These are phyloP conservation scores for Epichloe gansuensis DNA, from an alignment of 2,329 filamentous ascomycete species.

Conservation along the genomic window DNA sequence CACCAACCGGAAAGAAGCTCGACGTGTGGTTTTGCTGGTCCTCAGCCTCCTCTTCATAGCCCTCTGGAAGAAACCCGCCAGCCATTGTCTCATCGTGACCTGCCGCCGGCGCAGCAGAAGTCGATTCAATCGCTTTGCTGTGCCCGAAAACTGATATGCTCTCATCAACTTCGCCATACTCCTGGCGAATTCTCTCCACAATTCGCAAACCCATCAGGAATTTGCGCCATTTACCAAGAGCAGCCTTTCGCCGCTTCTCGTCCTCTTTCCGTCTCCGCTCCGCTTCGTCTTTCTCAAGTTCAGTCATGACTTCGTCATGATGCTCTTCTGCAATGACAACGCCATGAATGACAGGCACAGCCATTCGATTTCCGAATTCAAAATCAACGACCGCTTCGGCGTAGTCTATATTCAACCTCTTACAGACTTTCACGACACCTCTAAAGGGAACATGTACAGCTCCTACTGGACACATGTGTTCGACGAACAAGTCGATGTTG, in stretches of 20 bases:
- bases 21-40: slow-evolving; percentile 25
- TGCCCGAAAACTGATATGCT: slow-evolving; percentile 43
- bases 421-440: slow-evolving; percentile 69
- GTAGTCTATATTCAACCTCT: slow-evolving; percentile 72
- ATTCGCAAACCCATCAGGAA: slow-evolving; percentile 80
- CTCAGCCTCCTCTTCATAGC: slow-evolving; percentile 36
- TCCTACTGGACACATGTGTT: slow-evolving; percentile 79
- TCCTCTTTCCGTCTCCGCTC: slow-evolving; percentile 70
- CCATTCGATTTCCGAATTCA: slow-evolving; percentile 90
- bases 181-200: slow-evolving; percentile 59
- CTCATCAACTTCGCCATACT: slow-evolving; percentile 56
- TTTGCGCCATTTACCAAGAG: slow-evolving; percentile 71
- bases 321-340: slow-evolving; percentile 81
- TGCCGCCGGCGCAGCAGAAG: slow-evolving; percentile 10
- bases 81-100: slow-evolving; percentile 38
- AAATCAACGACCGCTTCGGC: slow-evolving; percentile 94
- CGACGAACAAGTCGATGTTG: slow-evolving; percentile 91
- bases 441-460: slow-evolving; percentile 74
- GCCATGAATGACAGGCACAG: slow-evolving; percentile 81
- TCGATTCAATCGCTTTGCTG: slow-evolving; percentile 16
- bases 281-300: slow-evolving; percentile 65
- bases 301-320: slow-evolving; percentile 59
- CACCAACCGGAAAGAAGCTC: slow-evolving; percentile 35
- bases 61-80: slow-evolving; percentile 50
- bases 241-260: slow-evolving; percentile 64